A percentile compares a stretch with the other conserved stretches of the same genome.
phyloP scores from a whole-genome alignment of 768 basidiomycete genomes.

The Mycena indigotica region DNA sequence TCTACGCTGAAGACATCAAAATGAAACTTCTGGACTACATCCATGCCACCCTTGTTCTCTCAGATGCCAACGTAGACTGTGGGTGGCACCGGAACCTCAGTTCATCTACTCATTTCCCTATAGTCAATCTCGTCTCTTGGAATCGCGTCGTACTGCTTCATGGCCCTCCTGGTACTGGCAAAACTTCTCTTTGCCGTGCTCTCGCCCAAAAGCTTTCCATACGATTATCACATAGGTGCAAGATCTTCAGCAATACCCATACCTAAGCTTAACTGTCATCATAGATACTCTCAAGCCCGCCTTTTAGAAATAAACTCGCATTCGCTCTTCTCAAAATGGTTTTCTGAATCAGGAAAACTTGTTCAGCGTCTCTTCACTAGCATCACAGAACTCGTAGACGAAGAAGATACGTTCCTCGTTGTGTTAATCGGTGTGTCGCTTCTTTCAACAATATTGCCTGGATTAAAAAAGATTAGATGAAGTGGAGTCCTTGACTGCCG shows the following conservation, averaged over 20 bases:
- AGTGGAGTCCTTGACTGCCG: constrained; percentile 94
- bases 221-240: constrained; percentile 80
- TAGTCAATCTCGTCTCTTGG: constrained; percentile 93
- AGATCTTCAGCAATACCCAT: constrained; percentile 5
- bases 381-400: constrained; percentile 89
- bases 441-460: background rate
- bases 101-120: constrained; percentile 34
- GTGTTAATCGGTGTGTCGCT: constrained; percentile 79
- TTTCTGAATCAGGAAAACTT: constrained; percentile 97
- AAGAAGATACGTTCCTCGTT: constrained; percentile 88
- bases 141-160: constrained; percentile 93
- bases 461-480: constrained; percentile 62
- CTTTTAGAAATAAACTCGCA: constrained; percentile 98
- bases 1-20: constrained; percentile 86
- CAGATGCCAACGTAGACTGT: constrained; percentile 87
- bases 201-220: constrained; percentile 95
- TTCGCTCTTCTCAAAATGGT: constrained; percentile 98
- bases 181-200: constrained; percentile 92
- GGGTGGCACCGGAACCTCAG: constrained; percentile 30
- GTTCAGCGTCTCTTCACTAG: constrained; percentile 90
- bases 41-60: constrained; percentile 90
- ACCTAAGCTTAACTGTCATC: constrained; percentile 3
- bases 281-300: constrained; percentile 82
- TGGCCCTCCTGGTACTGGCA: constrained; percentile 97
- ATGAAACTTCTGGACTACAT: constrained; percentile 89